A percentile compares a stretch with the other conserved stretches of the same genome.
These are phyloP conservation scores for Dalbergia cochinchinensis DNA, from an alignment of 306 rosid species.

Conservation along the genomic window DNA sequence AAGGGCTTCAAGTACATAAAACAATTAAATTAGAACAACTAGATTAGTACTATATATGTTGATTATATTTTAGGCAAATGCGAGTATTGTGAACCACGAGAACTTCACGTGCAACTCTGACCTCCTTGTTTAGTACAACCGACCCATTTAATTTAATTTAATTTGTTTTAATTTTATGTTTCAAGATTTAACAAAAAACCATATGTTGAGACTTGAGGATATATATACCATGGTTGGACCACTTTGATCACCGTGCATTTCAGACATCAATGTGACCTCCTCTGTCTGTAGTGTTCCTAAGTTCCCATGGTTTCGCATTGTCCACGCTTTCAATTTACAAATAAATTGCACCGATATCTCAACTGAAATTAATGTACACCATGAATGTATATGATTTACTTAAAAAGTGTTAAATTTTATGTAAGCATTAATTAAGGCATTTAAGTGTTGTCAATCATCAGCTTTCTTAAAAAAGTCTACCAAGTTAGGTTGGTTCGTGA, in stretches of 20 bases:
- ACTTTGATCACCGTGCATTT: constrained; percentile 57
- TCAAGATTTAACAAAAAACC: constrained; percentile 27
- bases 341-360: constrained; percentile 1
- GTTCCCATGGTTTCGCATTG: constrained; percentile 53
- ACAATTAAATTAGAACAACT: constrained; percentile 4
- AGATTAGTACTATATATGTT: constrained; percentile 29
- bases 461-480: neutral
- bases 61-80: constrained; percentile 76
- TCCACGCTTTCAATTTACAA: constrained; percentile 22
- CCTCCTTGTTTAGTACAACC: constrained; percentile 63
- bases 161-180: neutral
- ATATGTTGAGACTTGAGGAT: constrained; percentile 46
- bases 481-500: neutral
- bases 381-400: neutral
- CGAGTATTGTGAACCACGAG: constrained; percentile 78
- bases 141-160: constrained; percentile 35
- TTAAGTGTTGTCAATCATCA: neutral
- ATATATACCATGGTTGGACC: constrained; percentile 49
- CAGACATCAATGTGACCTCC: constrained; percentile 49
- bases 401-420: neutral
- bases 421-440: neutral
- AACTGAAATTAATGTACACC: neutral
- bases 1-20: constrained; percentile 10
- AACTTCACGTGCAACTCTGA: constrained; percentile 94
- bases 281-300: constrained; percentile 43